Percentiles rank a stretch among this genome's conserved stretches.
phyloP scores from a whole-genome alignment of 1,284 basidiomycete genomes.

The Vanrija pseudolonga region DNA sequence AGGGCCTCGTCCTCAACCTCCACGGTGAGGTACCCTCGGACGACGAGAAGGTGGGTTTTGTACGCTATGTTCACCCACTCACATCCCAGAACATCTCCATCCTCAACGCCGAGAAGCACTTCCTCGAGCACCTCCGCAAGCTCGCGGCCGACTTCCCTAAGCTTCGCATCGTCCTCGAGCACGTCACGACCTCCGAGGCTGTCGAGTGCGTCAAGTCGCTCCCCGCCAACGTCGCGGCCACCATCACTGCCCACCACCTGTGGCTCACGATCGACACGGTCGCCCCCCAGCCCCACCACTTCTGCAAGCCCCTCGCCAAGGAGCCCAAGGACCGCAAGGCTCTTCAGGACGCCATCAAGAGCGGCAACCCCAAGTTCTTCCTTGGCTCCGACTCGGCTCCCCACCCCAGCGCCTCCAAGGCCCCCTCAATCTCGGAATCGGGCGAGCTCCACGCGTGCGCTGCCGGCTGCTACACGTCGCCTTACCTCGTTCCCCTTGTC shows the following conservation, averaged over 20 bases:
- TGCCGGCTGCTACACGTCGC: slow-evolving; percentile 89
- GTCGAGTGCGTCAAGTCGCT: slow-evolving; percentile 73
- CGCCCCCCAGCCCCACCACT: slow-evolving; percentile 93
- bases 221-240: slow-evolving; percentile 86
- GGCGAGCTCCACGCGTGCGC: slow-evolving; percentile 65
- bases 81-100: slow-evolving; percentile 76
- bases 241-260: slow-evolving; percentile 96
- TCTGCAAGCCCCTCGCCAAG: slow-evolving; percentile 98
- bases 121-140: slow-evolving; percentile 81
- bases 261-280: slow-evolving; percentile 93
- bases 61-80: background rate
- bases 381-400: slow-evolving; percentile 96
- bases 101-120: slow-evolving; percentile 87
- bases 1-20: slow-evolving; percentile 89
- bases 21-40: slow-evolving; percentile 98
- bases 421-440: slow-evolving; percentile 51
- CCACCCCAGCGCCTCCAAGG: slow-evolving; percentile 77
- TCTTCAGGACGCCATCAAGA: slow-evolving; percentile 71
- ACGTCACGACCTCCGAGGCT: slow-evolving; percentile 94
- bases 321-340: slow-evolving; percentile 87
- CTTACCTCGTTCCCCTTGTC: slow-evolving; percentile 80
- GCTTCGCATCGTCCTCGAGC: slow-evolving; percentile 94
- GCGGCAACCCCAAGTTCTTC: slow-evolving; percentile 94
- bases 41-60: slow-evolving; percentile 59
- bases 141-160: slow-evolving; percentile 84